Percentiles rank a stretch among this genome's conserved stretches.
These are phyloP conservation scores for bread wheat (Triticum aestivum) DNA, from an alignment of 176 grass and related monocot genomes.

Conservation along the genomic window IWGSC_CS_RefSeq_v2.1 NC_057796.1:5790873-5791372, in stretches of 20 bases:
- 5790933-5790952: constrained; percentile 65
- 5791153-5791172: not conserved
- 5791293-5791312: not conserved
- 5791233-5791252: too few relatives aligned
- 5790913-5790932: constrained; percentile 55
- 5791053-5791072: not conserved
- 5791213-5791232: too few relatives aligned
- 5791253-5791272: not conserved
- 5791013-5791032: constrained; percentile 10
- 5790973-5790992: constrained; percentile 52
- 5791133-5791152: too few relatives aligned
- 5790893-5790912: constrained; percentile 64
- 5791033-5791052: not conserved
- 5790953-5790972: constrained; percentile 69
- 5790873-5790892: constrained; percentile 44
- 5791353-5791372: not conserved
- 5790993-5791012: constrained; percentile 22
- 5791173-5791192: too few relatives aligned
- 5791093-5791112: constrained; percentile 42
- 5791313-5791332: not conserved
- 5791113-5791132: constrained; percentile 22
- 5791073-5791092: constrained; percentile 4
- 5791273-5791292: not conserved
- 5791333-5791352: not conserved
- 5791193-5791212: too few relatives aligned